Base-by-base conservation (phyloP, 208 protist genomes). In the Wallacemonas sp. region DNA sequence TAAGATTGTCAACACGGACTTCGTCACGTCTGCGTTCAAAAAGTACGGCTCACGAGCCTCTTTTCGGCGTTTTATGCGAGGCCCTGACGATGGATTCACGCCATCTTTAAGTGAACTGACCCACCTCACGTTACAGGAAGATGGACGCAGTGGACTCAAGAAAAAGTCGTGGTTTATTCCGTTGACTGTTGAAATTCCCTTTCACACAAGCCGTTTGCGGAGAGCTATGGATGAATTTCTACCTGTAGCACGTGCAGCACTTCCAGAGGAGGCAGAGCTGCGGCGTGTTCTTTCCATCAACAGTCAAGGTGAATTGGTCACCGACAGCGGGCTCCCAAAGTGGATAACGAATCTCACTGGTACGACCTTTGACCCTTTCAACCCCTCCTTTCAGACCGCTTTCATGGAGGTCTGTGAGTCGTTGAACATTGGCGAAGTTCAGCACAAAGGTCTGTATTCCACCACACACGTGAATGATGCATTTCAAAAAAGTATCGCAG, bases 91-190 rank as follows among this genome's bases (percentile, higher is more conserved):
- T 62, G 88, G 88, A 4, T 84, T 75, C 53, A 96, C 91, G 14
- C 91, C 88, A 0, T 69, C 78, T 17, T 68, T 90, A 8, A 79
- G 90, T 2, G 71, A 93, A 45, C 73, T 96, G 0, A 86, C 80
- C 0, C 86, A 92, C 45, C 72, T 96, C 9, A 94, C 88, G 0
- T 55, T 94, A 33, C 77, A 91, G 65, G 88, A 90, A 34, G 86
- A 94, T 41, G 91, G 91, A 1, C 72, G 91, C 12, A 94, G 88
- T 67, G 91, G 91, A 5, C 67, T 96, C 1, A 94, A 94, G 65
- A 82, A 85, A 42, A 96, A 94, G 65, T 91, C 88, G 21, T 96
- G 91, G 88, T 96, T 88, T 69, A 75, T 94, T 49, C 91, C 91
- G 1, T 69, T 96, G n/a, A 27, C 65, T 1, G 76, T 96, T 11